phyloP scores from a whole-genome alignment of 768 basidiomycete species.

The Termitomyces sp. region DNA sequence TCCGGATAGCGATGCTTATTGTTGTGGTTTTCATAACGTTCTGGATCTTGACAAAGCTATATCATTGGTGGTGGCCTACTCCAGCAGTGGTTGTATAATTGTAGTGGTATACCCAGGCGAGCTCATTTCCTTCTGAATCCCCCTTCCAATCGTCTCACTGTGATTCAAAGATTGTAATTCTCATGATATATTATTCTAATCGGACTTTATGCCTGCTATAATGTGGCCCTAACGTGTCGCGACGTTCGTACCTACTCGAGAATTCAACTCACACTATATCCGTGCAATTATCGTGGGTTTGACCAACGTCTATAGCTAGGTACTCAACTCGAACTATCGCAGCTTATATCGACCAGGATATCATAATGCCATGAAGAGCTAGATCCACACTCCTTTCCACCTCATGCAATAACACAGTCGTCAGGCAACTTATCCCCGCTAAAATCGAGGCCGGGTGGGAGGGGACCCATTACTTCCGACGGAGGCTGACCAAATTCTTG shows the following conservation, averaged over 20 bases:
- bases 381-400: neutral
- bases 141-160: neutral
- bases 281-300: neutral
- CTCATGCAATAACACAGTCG: conserved; percentile 2
- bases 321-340: neutral
- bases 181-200: neutral
- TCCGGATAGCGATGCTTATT: conserved; percentile 59
- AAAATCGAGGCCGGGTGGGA: conserved; percentile 64
- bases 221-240: too few relatives aligned
- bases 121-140: neutral
- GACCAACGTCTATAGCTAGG: neutral
- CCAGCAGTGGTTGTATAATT: conserved; percentile 3
- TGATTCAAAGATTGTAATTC: neutral
- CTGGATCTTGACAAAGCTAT: conserved; percentile 50
- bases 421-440: conserved; percentile 24
- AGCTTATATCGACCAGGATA: neutral
- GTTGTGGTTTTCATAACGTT: conserved; percentile 49
- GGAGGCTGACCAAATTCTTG: conserved; percentile 64
- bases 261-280: neutral
- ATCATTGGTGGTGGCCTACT: conserved; percentile 39
- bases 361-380: neutral
- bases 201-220: neutral
- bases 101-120: conserved; percentile 6
- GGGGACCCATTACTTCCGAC: conserved; percentile 74
- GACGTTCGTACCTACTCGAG: too few relatives aligned